phyloP scores from a whole-genome alignment of 345 rosid species.

The Cardamine occulta region DNA sequence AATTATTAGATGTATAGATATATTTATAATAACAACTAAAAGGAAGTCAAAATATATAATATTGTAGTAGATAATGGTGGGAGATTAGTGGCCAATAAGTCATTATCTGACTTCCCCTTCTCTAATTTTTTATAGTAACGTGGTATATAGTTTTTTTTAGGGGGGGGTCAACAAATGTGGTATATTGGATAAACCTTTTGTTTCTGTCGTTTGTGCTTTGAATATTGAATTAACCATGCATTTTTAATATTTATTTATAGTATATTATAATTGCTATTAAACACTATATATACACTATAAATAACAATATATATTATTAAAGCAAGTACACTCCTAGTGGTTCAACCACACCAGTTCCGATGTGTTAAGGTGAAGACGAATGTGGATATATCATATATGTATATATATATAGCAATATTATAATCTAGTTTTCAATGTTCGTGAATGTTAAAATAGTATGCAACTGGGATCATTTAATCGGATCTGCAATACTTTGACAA shows the following conservation, averaged over 20 bases:
- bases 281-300: background rate
- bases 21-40: background rate
- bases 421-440: background rate
- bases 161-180: constrained; percentile 1
- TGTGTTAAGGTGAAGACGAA: background rate
- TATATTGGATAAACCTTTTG: constrained; percentile 7
- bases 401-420: background rate
- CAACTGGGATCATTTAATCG: background rate
- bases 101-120: constrained; percentile 13
- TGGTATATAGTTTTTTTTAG: background rate
- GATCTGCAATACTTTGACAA: background rate
- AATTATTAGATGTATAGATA: background rate
- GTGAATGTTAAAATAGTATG: background rate
- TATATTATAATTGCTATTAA: background rate
- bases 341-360: constrained; percentile 13
- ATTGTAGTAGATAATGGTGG: constrained; percentile 22
- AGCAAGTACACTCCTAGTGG: constrained; percentile 32
- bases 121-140: background rate
- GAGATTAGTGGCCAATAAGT: constrained; percentile 38
- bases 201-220: constrained; percentile 27
- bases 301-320: background rate
- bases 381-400: background rate
- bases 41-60: constrained; percentile 31
- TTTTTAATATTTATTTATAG: background rate
- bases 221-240: background rate